Evolutionary conservation across 257 asterid species (phyloP).

Genomic region (Fraxinus anomala): DNA sequence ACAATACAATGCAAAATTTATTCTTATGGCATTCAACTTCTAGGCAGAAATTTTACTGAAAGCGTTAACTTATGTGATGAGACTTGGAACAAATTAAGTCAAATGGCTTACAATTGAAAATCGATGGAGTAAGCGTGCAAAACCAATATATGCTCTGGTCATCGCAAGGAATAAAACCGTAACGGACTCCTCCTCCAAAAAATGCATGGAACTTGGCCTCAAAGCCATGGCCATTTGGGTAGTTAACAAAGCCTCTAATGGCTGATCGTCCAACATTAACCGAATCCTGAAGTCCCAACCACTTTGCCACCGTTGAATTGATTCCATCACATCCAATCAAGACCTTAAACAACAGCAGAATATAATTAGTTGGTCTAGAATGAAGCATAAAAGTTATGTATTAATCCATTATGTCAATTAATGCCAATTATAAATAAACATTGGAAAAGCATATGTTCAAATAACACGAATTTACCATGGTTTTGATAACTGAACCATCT

Average conservation of each 20-base stretch:
- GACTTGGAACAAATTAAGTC: neutral
- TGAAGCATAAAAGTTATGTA: neutral
- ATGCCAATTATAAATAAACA: neutral
- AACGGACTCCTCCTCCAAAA: constrained; percentile 71
- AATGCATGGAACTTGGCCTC: constrained; percentile 46
- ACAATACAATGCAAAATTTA: neutral
- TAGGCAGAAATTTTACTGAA: neutral
- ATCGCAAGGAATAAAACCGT: constrained; percentile 62
- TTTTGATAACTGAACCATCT: constrained; percentile 60
- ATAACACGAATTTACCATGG: constrained; percentile 45
- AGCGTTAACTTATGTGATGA: neutral
- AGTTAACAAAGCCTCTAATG: constrained; percentile 64
- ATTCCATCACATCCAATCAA: constrained; percentile 89
- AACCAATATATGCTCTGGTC: constrained; percentile 70
- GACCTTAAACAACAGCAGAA: constrained; percentile 41
- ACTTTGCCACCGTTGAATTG: constrained; percentile 68
- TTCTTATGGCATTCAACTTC: neutral
- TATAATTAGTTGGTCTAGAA: neutral
- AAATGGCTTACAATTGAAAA: constrained; percentile 48
- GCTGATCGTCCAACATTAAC: constrained; percentile 56
- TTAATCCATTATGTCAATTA: neutral
- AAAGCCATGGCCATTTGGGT: constrained; percentile 61
- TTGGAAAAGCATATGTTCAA: neutral
- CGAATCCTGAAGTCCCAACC: constrained; percentile 66
- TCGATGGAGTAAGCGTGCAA: constrained; percentile 55